These are phyloP conservation scores for Hypoxylon perforatum DNA, from an alignment of 495 filamentous ascomycete genomes.

Conservation along the genomic window DNA sequence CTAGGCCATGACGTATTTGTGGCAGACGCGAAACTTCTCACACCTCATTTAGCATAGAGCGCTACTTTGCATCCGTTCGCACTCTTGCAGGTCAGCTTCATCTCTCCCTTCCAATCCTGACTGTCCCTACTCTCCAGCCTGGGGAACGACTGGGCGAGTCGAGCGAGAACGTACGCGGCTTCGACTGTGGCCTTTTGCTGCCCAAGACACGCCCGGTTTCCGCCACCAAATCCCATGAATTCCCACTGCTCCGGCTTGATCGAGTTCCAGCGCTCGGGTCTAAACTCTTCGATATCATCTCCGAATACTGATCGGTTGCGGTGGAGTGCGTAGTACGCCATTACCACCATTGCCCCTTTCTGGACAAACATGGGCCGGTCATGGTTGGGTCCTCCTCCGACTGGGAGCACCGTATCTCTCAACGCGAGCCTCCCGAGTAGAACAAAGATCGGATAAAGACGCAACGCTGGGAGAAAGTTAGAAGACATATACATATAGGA, in stretches of 20 bases:
- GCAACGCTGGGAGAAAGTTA: no score
- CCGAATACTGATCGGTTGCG: constrained; percentile 57
- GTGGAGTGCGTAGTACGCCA: constrained; percentile 56
- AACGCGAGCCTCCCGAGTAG: constrained; percentile 47
- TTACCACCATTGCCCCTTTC: constrained; percentile 49
- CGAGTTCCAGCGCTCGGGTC: constrained; percentile 70
- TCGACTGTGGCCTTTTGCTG: constrained; percentile 28
- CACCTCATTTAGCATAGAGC: no score
- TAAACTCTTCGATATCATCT: constrained; percentile 58
- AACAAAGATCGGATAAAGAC: constrained; percentile 51
- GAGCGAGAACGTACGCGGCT: constrained; percentile 27
- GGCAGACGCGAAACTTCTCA: no score
- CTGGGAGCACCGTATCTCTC: constrained; percentile 53
- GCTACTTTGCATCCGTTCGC: constrained; percentile 29
- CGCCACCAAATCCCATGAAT: constrained; percentile 12
- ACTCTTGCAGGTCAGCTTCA: constrained; percentile 37
- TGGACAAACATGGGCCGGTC: constrained; percentile 48
- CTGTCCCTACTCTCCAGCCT: constrained; percentile 25
- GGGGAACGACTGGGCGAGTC: constrained; percentile 15
- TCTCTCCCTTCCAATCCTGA: constrained; percentile 27
- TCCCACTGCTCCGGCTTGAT: constrained; percentile 38
- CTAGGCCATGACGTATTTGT: no score
- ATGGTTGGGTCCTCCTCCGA: constrained; percentile 48
- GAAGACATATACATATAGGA: no score
- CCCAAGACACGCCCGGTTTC: constrained; percentile 24